Evolutionary conservation across 2,329 filamentous ascomycete genomes (phyloP), one percentile per base, ranked within the genome.

Genomic region (Bimuria novae-zelandiae): DNA sequence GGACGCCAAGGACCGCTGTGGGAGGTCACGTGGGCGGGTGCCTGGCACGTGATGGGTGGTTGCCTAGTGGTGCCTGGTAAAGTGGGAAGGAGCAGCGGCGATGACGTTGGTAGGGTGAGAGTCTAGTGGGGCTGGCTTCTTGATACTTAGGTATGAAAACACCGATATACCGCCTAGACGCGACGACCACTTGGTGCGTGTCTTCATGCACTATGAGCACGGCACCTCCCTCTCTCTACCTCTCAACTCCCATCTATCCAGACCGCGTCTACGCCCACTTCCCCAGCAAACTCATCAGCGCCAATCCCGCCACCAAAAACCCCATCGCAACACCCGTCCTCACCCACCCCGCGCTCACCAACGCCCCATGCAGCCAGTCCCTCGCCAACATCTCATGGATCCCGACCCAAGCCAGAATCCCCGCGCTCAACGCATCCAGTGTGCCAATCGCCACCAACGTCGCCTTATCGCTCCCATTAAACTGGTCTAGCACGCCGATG

Each of bases 341-440:
- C 0, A 77, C 23, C 1, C 79, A 32, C 0, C 79, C 70, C 0
- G 85, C 80, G 25, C 82, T 73, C 14, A 80, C 70, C 69, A 89
- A 71, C 11, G 57, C 57, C 1, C 74, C 74, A 27, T 72, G 75
- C 62, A 88, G 81, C 89, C 89, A 92, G 67, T 92, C 89, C 35
- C 82, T 77, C 2, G 87, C 87, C 84, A 86, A 87, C 88, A 92
- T 91, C 75, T 92, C 89, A 0, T 92, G 88, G 1, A 92, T 74
- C 1, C 88, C 87, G 1, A 92, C 88, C 88, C 89, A 92, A n/a
- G 89, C 76, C 27, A 92, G 77, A 39, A 93, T 89, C 23, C 89
- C 89, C 0, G 89, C 88, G 0, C 85, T 89, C 8, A 92, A 67
- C 5, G 89, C 87, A 69, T 92, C 86, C 1, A 92, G 77, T 0